Base-by-base conservation (phyloP, 2,329 filamentous ascomycete species). In the Scedosporium aurantiacum region DNA sequence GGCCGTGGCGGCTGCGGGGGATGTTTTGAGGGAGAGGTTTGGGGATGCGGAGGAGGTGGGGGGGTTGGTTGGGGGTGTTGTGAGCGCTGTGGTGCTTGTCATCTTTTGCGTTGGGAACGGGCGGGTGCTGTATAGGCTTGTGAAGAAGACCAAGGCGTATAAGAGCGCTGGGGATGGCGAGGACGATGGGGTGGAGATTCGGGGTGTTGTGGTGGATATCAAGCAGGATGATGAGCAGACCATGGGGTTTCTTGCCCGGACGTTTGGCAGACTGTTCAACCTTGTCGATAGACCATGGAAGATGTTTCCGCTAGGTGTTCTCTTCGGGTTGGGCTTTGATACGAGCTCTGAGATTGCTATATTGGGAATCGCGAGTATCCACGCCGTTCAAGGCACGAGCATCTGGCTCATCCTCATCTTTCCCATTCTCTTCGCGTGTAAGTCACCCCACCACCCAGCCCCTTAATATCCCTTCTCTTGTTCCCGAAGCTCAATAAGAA, bases 401-500 rank as follows among this genome's bases (percentile, higher is more conserved):
- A 87, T 97, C 63, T 99, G 94, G 94, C 77, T 97, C 14, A 97
- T 97, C 63, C 73, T 97, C 37, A 87, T 99, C 59, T 96, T 97
- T 63, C 94, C 94, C 0, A 73, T 93, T 1, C 76, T 97, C 0
- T 97, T 97, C 69, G 97, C 93, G 0, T 83, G 87, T 88, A 73
- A 70, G 78, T 57, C 10, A 4, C 70, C 14, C 5, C 3, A 14
- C 58, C 40, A 70, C 14, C 5, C 3, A 14, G 55, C 40, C 8
- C 23, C 16, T 25, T 23, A 60, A 12, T 14, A 7, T 7, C 23
- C 54, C 41, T 27, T 3, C 58, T 32, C 14, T 7, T 56, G 7
- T 10, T 55, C 41, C 41, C n/a, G 25, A 57, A 56, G 57, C 57
- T 62, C 45, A 62, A 54, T 7, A 28, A 25, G 2, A 28, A 8